Base-by-base conservation (phyloP, 352 stramenopile species). In the Pythium monospermum region DNA sequence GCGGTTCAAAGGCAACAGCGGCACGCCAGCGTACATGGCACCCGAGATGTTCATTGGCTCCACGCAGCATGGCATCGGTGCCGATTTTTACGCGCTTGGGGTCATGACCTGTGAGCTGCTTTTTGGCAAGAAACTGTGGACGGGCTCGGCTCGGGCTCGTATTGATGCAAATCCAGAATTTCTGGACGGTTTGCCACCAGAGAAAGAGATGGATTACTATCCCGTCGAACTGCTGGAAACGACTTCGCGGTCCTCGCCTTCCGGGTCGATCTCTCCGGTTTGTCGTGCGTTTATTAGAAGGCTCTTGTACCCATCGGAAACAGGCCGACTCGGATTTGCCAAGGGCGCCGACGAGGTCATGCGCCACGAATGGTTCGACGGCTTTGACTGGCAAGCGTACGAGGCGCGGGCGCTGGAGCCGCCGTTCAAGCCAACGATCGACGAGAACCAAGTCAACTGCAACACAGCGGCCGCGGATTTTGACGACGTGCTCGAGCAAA, bases 1-100 rank as follows among this genome's bases (percentile, higher is more conserved):
- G 25, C 61, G 73, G 16, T 72, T 73, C 32, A 58, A 64, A 38
- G 72, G 73, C 40, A 78, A 71, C 25, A 89, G 77, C 48, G 77
- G 80, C 6, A 91, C 80, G 0, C 62, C 61, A 12, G 52, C 61
- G n/a, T 89, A 89, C 59, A 84, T 91, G 69, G 80, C 80, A 1
- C 77, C 77, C 0, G 77, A 91, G 49, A 68, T 89, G n/a, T 85
- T 87, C 30, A 42, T 54, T 1, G 68, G 64, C 0, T 69, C 61
- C 0, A 69, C 68, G 32, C 71, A 85, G 26, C 80, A 91, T 32
- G 80, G 80, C 6, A 50, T 68, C 16, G 53, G 73, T 0, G 66
- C 71, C 3, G 80, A 91, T 40, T 82, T 86, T 23, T 91, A 84
- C 49, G 73, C 71, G 28, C 55, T 87, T 18, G 80, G 76, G 0